phyloP scores from a whole-genome alignment of 2,329 filamentous ascomycete genomes.

The Metarhizium guizhouense region DNA sequence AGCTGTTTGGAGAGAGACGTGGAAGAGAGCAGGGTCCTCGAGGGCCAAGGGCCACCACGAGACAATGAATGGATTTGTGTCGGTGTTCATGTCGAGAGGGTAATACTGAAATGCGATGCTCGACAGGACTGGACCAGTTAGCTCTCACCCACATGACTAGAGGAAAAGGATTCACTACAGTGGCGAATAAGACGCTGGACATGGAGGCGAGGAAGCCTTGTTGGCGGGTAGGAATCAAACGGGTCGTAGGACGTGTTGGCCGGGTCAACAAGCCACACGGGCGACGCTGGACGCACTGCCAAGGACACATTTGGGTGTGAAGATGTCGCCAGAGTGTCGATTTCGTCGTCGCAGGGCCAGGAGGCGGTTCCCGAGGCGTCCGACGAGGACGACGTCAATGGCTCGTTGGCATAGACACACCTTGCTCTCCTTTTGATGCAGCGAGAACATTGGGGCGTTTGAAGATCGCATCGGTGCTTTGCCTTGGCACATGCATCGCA shows the following conservation, averaged over 20 bases:
- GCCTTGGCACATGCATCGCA: constrained; percentile 46
- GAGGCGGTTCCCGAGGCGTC: not conserved
- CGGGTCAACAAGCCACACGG: constrained; percentile 8
- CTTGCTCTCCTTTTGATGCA: constrained; percentile 37
- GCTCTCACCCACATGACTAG: not conserved
- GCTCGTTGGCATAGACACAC: constrained; percentile 47
- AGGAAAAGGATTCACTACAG: constrained; percentile 26
- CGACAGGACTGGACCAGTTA: constrained; percentile 33
- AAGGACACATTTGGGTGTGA: not conserved
- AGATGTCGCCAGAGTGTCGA: not conserved
- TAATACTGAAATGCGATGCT: constrained; percentile 54
- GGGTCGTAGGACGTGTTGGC: constrained; percentile 37
- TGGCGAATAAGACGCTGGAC: constrained; percentile 47
- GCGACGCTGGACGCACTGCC: not conserved
- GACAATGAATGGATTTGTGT: constrained; percentile 47
- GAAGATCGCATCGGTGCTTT: constrained; percentile 47
- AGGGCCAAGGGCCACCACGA: constrained; percentile 53
- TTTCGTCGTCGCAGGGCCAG: not conserved
- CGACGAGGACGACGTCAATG: constrained; percentile 24
- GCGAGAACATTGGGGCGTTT: constrained; percentile 44
- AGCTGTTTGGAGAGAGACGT: constrained; percentile 50
- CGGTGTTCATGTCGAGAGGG: constrained; percentile 41
- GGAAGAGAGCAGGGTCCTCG: constrained; percentile 46
- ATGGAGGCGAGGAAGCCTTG: constrained; percentile 38
- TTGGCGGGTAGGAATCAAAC: constrained; percentile 47